These are phyloP conservation scores for Mycena galericulata DNA, from an alignment of 768 basidiomycete species.

Conservation along the genomic window DNA sequence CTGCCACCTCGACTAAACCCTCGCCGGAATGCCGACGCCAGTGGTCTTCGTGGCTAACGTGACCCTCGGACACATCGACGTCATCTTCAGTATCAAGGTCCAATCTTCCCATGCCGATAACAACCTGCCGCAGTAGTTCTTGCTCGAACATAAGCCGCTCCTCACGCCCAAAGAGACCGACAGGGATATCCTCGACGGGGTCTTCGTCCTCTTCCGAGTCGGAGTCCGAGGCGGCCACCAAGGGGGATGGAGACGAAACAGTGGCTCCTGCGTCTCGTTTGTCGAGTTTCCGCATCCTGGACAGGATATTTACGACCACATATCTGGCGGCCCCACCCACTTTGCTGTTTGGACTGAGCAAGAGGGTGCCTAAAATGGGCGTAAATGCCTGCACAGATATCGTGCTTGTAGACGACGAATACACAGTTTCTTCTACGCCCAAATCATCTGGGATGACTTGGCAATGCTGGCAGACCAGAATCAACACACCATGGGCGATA, in stretches of 20 bases:
- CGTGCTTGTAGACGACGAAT: conserved; percentile 52
- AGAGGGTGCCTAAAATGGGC: conserved; percentile 87
- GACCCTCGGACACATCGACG: conserved; percentile 46
- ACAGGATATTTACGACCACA: conserved; percentile 83
- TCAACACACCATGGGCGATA: conserved; percentile 13
- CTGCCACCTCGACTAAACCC: conserved; percentile 28
- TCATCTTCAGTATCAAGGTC: conserved; percentile 55
- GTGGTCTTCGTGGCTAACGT: conserved; percentile 28
- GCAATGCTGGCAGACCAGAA: conserved; percentile 63
- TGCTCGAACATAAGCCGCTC: conserved; percentile 79
- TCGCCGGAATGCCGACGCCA: conserved; percentile 32
- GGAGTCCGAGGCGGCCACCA: conserved; percentile 11
- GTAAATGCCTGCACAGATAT: conserved; percentile 92
- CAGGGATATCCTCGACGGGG: conserved; percentile 41
- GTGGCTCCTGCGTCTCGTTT: conserved; percentile 46
- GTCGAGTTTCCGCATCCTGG: conserved; percentile 74
- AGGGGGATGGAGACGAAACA: not conserved
- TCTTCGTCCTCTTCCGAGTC: conserved; percentile 50
- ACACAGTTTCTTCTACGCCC: conserved; percentile 44
- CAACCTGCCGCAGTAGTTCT: conserved; percentile 87
- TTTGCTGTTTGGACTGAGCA: conserved; percentile 81
- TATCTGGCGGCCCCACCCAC: conserved; percentile 81
- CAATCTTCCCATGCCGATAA: conserved; percentile 89
- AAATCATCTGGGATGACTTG: conserved; percentile 68
- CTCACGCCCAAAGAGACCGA: conserved; percentile 62